Base-by-base conservation (phyloP, 257 asterid genomes). In the Echites panduratus region DNA sequence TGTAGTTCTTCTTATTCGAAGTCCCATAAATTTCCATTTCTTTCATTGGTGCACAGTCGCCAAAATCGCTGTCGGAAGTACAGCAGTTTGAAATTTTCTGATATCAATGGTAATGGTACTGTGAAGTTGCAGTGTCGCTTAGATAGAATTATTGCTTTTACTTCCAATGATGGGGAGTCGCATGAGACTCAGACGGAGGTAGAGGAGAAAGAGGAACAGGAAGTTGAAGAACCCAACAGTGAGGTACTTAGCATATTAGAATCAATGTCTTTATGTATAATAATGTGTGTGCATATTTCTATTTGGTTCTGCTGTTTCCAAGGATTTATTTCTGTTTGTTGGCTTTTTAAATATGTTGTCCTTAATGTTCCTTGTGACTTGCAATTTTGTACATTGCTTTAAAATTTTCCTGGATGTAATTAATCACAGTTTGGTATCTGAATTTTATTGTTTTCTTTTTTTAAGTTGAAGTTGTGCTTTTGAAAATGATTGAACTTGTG, bases 181-280 rank as follows among this genome's bases (percentile, higher is more conserved):
- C 79, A 74, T 44, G 89, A 83, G 76, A 81, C 81, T 41, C 84
- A 75, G 77, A 80, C 88, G 29, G 90, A 84, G 73, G 75, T 83
- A 45, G 80, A 70, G 41, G 89, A 79, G 78, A 74, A 74, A 22
- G 85, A 77, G 45, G 73, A 66, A 73, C 75, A 79, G 47, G 73
- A 71, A 75, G 76, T 77, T 58, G 76, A 76, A 76, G 89, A 84
- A 54, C 57, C 82, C 41, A 84, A 82, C 68, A 65, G 20, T 68
- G 87, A 82, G 90, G 89, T 88, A 69, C 52, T 63, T 73, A 63
- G 20, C 41, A 48, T 62, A 44, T 73, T 61, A 27, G 32, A 35
- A 44, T 58, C 27, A 29, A 38, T 22, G 26, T 19, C 8, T n/a
- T 64, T 17, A 7, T 11, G 14, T 14, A 10, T 26, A 20, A 16